Conservation (phyloP, 2,329 filamentous ascomycete species). For the Neurospora crassa region DNA sequence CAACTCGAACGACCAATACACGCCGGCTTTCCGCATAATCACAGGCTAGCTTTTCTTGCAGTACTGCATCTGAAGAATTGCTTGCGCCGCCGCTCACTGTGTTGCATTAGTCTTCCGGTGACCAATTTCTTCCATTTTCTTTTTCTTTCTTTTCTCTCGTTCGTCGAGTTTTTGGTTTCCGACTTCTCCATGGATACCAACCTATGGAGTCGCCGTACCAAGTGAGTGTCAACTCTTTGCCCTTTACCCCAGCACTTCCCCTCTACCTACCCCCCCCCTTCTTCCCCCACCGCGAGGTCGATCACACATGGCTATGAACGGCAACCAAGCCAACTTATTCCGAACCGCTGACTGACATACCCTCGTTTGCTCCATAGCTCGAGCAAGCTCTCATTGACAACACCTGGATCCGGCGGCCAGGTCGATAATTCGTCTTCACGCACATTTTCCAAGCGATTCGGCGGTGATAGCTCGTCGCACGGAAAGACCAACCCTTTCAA, state of each 20-base stretch:
- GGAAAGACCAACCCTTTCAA: slow-evolving; percentile 73
- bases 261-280: not conserved
- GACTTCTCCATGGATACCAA: slow-evolving; percentile 44
- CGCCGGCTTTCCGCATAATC: not conserved
- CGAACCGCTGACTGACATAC: slow-evolving; percentile 10
- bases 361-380: slow-evolving; percentile 39
- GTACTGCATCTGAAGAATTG: not conserved
- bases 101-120: not conserved
- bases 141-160: slow-evolving; percentile 7
- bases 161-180: slow-evolving; percentile 13
- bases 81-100: not conserved
- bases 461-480: slow-evolving; percentile 63
- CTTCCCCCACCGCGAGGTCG: slow-evolving; percentile 6
- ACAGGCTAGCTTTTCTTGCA: not conserved
- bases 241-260: not conserved
- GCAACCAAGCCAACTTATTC: not conserved
- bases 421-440: slow-evolving; percentile 44
- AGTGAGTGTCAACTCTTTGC: slow-evolving; percentile 43
- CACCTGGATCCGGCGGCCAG: slow-evolving; percentile 46
- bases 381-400: slow-evolving; percentile 86
- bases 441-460: slow-evolving; percentile 62
- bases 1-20: not conserved
- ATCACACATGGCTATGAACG: not conserved
- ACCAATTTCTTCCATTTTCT: not conserved
- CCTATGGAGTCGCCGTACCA: slow-evolving; percentile 74